Base-by-base conservation (phyloP, 2,329 filamentous ascomycete genomes). In the Phoma sp. region DNA sequence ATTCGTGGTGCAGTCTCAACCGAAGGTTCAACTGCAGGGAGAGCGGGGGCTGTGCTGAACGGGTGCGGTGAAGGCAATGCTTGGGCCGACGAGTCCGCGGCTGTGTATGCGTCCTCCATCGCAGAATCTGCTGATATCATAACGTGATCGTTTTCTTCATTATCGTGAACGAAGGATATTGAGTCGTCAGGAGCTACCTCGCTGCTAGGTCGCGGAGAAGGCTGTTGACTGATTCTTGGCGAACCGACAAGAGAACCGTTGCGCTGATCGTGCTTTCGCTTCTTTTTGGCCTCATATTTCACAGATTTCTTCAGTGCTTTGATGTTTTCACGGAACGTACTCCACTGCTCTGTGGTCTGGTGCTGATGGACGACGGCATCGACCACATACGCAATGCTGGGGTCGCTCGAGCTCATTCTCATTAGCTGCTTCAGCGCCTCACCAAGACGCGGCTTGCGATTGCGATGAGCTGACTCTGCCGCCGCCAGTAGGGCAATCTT, bases 371-470 rank as follows among this genome's bases (percentile, higher is more conserved):
- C 71, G 29, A 82, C 74, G 7, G 74, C 73, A 33, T 79, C 71
- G 6, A 83, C 71, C 4, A 80, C 65, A 24, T 72, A 62, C 36
- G 74, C 71, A 22, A 81, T 62, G 19, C 58, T 58, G 15, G 63
- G 49, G 43, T 81, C 71, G 15, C 55, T 64, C 27, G 73, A 68
- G 63, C 77, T 78, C 47, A 78, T 68, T 24, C 74, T 63, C 64
- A 77, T 78, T 40, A 82, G 70, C 44, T 77, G 70, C 53, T 75
- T 70, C 9, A 83, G 65, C 12, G 80, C 80, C 15, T 62, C 48
- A 25, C 67, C 69, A 17, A 75, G 50, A 25, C 57, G 59, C 6
- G 52, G 63, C 32, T 60, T 75, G 21, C 73, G 66, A 19, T 74
- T 64, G 39, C 73, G 70, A 40, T 69, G 67, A 7, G 79, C 74